Percentiles rank a stretch among this genome's conserved stretches.
These are phyloP conservation scores for Nymphaea thermarum DNA, from an alignment of 164 flowering plant genomes.

Conservation along the genomic window DNA sequence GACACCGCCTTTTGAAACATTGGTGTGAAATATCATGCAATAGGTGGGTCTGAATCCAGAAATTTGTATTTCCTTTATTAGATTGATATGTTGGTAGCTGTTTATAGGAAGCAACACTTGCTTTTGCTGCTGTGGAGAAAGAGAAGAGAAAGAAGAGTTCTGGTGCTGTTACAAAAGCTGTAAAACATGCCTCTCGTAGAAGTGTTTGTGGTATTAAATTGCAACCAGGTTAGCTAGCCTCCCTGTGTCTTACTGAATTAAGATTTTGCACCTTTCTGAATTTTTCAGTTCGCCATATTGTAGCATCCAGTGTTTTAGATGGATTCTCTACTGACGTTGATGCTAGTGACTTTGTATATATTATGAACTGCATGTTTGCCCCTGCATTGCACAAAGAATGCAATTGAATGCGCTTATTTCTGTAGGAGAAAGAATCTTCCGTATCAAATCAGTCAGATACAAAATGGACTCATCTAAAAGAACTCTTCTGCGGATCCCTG, in stretches of 20 bases:
- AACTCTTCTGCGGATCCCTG: conserved; percentile 79
- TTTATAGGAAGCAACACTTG: conserved; percentile 63
- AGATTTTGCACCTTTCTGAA: not conserved
- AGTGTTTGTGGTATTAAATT: conserved; percentile 23
- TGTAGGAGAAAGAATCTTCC: conserved; percentile 79
- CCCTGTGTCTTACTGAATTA: not conserved
- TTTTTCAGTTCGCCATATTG: not conserved
- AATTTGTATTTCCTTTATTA: too few species aligned
- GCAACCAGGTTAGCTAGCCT: conserved; percentile 21
- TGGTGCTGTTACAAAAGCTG: conserved; percentile 18
- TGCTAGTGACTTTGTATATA: too few species aligned
- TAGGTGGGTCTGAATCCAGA: too few species aligned
- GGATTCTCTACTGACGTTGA: not conserved
- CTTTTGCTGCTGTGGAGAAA: conserved; percentile 67
- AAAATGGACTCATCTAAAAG: conserved; percentile 77
- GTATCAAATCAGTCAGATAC: conserved; percentile 65
- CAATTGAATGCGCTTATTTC: not conserved
- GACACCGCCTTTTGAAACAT: too few species aligned
- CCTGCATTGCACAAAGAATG: not conserved
- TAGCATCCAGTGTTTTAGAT: not conserved
- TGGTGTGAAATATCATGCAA: too few species aligned
- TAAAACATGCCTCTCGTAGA: conserved; percentile 42
- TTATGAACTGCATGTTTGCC: not conserved
- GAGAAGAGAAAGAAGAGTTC: conserved; percentile 46
- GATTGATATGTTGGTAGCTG: not conserved